These are phyloP conservation scores for Cytospora leucostoma DNA, from an alignment of 2,329 filamentous ascomycete genomes.

Conservation along the genomic window DNA sequence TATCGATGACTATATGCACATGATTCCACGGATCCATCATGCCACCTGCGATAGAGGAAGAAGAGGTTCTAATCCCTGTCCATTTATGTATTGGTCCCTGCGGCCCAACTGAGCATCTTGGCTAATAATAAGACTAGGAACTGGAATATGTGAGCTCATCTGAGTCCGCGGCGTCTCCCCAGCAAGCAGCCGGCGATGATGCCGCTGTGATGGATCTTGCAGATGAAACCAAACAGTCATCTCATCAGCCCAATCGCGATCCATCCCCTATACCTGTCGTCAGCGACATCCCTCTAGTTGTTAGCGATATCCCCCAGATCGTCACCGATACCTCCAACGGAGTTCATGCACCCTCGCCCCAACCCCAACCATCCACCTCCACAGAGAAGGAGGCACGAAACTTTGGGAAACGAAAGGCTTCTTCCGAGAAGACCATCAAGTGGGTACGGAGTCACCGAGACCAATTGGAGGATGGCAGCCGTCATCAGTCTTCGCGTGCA, in stretches of 20 bases:
- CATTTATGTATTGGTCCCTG: background rate
- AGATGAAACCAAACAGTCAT: background rate
- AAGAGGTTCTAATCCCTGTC: background rate
- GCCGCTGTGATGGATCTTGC: background rate
- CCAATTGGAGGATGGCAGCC: background rate
- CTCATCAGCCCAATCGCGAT: background rate
- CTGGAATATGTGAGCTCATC: background rate
- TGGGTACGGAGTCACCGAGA: conserved; percentile 1
- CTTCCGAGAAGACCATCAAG: background rate
- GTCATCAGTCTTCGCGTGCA: background rate
- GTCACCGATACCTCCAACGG: conserved; percentile 1
- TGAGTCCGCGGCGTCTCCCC: background rate
- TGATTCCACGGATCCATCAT: background rate
- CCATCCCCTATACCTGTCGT: conserved; percentile 15
- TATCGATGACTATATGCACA: background rate
- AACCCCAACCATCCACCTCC: background rate
- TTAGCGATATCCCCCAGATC: conserved; percentile 3
- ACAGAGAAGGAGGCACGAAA: background rate
- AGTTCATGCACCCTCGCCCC: background rate
- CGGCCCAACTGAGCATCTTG: background rate
- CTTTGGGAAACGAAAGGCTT: conserved; percentile 14
- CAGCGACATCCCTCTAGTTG: conserved; percentile 20
- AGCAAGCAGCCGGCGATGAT: background rate
- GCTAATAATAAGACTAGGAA: conserved; percentile 12
- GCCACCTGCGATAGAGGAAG: conserved; percentile 16